phyloP scores from a whole-genome alignment of 2,329 filamentous ascomycete species.

The Gremmenia infestans region DNA sequence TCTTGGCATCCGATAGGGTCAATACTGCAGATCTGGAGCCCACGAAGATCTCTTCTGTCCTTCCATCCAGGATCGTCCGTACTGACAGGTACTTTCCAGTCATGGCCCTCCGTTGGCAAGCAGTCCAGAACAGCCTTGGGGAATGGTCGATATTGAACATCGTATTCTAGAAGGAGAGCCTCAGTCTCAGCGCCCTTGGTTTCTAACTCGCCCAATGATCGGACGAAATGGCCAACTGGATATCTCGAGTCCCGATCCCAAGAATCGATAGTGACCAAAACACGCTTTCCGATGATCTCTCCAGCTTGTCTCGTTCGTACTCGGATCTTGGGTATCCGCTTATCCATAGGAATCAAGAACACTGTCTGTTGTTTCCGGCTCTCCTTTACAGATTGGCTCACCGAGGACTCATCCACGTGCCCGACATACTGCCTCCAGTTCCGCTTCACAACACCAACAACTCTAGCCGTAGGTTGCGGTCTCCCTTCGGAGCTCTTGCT shows the following conservation, averaged over 20 bases:
- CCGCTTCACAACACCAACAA: slow-evolving; percentile 88
- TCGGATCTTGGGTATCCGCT: slow-evolving; percentile 92
- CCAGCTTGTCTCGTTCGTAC: slow-evolving; percentile 86
- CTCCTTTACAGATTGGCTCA: slow-evolving; percentile 66
- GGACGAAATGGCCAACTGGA: slow-evolving; percentile 88
- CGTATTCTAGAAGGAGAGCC: slow-evolving; percentile 87
- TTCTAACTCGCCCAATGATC: slow-evolving; percentile 87
- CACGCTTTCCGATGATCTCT: slow-evolving; percentile 83
- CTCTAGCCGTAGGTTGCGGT: slow-evolving; percentile 83
- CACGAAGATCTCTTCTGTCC: slow-evolving; percentile 76
- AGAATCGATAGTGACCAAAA: slow-evolving; percentile 87
- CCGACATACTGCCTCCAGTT: slow-evolving; percentile 99
- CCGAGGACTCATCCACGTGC: slow-evolving; percentile 84
- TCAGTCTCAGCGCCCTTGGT: slow-evolving; percentile 98
- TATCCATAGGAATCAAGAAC: slow-evolving; percentile 97
- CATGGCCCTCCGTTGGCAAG: slow-evolving; percentile 82
- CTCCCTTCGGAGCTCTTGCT: slow-evolving; percentile 69
- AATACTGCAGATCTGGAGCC: slow-evolving; percentile 91
- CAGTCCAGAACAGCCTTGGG: slow-evolving; percentile 94
- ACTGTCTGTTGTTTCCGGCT: slow-evolving; percentile 86
- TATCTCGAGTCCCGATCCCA: slow-evolving; percentile 95
- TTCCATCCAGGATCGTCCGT: slow-evolving; percentile 81
- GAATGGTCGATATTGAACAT: slow-evolving; percentile 96
- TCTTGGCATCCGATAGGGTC: slow-evolving; percentile 95
- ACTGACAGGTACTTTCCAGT: slow-evolving; percentile 84